Conservation (phyloP, 1,139 yeast genomes). For the Saccharomyces uvarum region DNA sequence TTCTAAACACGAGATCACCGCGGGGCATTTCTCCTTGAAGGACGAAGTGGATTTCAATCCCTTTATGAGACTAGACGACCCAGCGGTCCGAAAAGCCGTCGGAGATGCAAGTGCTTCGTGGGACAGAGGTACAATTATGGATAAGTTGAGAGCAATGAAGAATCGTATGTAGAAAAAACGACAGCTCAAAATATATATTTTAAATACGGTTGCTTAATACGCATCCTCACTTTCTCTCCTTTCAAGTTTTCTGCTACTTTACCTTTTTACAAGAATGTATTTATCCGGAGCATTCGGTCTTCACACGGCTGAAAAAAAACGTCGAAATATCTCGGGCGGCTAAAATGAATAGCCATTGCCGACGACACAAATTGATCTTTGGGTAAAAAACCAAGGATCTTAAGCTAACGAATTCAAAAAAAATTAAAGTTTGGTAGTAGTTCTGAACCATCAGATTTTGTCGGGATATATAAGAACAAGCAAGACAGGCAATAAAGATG, state of each 20-base stretch:
- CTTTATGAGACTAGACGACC: conserved; percentile 69
- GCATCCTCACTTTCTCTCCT: neutral
- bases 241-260: neutral
- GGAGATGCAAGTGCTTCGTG: conserved; percentile 39
- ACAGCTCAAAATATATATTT: neutral
- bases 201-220: neutral
- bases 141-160: conserved; percentile 59
- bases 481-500: neutral
- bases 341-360: neutral
- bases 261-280: too few relatives aligned
- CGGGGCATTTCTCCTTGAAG: conserved; percentile 76
- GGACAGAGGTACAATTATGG: conserved; percentile 52
- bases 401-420: neutral
- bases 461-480: neutral
- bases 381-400: neutral
- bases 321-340: neutral
- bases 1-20: conserved; percentile 56
- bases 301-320: neutral
- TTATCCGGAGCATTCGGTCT: neutral
- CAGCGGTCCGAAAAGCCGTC: conserved; percentile 46
- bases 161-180: conserved; percentile 38
- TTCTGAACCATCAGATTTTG: too few relatives aligned
- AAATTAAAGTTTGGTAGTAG: too few relatives aligned
- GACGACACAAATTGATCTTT: neutral
- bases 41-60: conserved; percentile 85